Conservation (phyloP, 306 rosid species). For the Castanopsis chinensis region DNA sequence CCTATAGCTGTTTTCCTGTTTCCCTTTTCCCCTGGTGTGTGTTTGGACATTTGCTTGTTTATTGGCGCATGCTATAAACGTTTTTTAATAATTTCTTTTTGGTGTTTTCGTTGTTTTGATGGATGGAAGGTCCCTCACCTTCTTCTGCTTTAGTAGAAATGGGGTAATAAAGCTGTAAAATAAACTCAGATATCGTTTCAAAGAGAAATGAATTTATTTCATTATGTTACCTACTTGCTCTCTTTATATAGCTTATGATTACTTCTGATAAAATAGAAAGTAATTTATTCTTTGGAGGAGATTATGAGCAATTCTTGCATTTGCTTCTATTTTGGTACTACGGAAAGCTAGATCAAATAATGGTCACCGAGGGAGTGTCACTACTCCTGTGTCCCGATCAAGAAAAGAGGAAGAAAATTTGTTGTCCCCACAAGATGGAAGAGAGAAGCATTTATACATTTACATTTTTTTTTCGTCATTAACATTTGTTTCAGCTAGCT, state of each 20-base stretch:
- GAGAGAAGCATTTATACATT: not conserved
- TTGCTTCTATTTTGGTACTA: not conserved
- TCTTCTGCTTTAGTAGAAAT: not conserved
- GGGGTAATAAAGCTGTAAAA: constrained; percentile 2
- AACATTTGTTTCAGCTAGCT: not conserved
- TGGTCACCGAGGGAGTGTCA: not conserved
- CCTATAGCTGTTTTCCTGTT: not conserved
- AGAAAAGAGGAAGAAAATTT: not conserved
- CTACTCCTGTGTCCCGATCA: not conserved
- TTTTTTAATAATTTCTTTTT: constrained; percentile 2
- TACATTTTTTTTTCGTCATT: not conserved
- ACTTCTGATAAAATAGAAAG: not conserved
- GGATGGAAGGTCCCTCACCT: constrained; percentile 24
- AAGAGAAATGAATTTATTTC: not conserved
- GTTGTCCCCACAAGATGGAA: not conserved
- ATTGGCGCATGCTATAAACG: not conserved
- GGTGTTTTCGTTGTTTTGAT: not conserved
- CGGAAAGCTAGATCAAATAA: not conserved
- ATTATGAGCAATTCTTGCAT: not conserved
- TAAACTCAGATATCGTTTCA: not conserved
- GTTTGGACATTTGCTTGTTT: not conserved
- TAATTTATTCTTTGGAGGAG: not conserved
- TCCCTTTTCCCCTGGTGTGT: not conserved
- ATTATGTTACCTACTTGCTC: not conserved
- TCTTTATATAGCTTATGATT: not conserved